phyloP scores from a whole-genome alignment of 2,329 filamentous ascomycete species.

The Didymella pinodella region DNA sequence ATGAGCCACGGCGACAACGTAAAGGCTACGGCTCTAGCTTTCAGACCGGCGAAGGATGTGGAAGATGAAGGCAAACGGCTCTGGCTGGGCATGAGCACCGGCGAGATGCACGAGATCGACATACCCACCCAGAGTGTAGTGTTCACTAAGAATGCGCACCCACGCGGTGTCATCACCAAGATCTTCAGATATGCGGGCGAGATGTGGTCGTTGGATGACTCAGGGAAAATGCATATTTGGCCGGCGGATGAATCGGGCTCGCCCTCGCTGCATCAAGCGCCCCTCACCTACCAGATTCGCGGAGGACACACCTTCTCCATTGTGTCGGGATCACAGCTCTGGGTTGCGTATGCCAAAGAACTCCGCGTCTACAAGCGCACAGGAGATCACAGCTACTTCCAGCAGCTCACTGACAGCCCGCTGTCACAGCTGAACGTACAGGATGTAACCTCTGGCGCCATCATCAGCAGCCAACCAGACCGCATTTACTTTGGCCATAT shows the following conservation, averaged over 20 bases:
- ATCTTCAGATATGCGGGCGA: constrained; percentile 88
- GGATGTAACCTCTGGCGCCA: constrained; percentile 85
- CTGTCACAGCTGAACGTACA: constrained; percentile 76
- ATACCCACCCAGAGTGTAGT: constrained; percentile 75
- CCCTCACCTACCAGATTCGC: constrained; percentile 79
- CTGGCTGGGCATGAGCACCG: constrained; percentile 89
- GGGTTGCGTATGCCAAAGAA: constrained; percentile 88
- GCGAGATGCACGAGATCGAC: constrained; percentile 90
- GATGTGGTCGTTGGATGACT: constrained; percentile 93
- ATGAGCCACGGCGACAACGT: constrained; percentile 84
- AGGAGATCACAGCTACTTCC: constrained; percentile 70
- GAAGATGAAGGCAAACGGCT: constrained; percentile 81
- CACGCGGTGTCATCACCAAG: constrained; percentile 78
- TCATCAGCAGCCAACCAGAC: constrained; percentile 75
- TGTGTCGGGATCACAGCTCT: constrained; percentile 82
- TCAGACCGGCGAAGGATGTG: constrained; percentile 81
- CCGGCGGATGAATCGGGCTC: constrained; percentile 76
- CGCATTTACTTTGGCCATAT: constrained; percentile 89
- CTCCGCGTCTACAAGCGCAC: constrained; percentile 84
- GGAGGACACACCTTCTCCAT: constrained; percentile 88
- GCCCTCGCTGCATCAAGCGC: constrained; percentile 76
- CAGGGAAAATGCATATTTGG: constrained; percentile 88
- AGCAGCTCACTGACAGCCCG: constrained; percentile 77
- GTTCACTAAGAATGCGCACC: constrained; percentile 76
- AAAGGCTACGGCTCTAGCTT: constrained; percentile 80